Conservation (phyloP, 108 stramenopile genomes). For the Aurantiochytrium sp. region DNA sequence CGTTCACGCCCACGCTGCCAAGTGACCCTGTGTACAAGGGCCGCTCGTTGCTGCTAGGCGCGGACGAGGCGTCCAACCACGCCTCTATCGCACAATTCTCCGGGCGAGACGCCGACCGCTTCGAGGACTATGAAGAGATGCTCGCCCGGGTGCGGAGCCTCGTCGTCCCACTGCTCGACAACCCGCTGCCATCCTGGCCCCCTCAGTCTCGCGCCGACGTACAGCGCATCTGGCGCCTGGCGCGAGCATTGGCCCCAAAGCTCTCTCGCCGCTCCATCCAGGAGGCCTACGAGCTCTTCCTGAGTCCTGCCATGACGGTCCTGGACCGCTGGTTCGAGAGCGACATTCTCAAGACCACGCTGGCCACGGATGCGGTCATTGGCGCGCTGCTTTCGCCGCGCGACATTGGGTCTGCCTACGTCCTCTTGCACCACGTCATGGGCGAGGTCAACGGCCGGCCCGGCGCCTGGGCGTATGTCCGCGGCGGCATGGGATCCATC, state of each 20-base stretch:
- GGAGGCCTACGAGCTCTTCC: slow-evolving; percentile 40
- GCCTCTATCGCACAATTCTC: slow-evolving; percentile 41
- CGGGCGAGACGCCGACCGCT: slow-evolving; percentile 36
- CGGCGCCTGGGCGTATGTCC: slow-evolving; percentile 42
- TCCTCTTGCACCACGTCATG: slow-evolving; percentile 53
- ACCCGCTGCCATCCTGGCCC: neutral
- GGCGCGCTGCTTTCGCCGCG: slow-evolving; percentile 38
- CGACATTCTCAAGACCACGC: slow-evolving; percentile 48
- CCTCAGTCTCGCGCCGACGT: neutral
- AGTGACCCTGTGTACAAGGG: neutral
- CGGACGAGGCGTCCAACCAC: neutral
- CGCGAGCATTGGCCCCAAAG: neutral
- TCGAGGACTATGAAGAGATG: slow-evolving; percentile 33
- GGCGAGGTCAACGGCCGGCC: slow-evolving; percentile 36
- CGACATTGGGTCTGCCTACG: slow-evolving; percentile 45
- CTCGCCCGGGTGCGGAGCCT: slow-evolving; percentile 23
- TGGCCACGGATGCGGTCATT: slow-evolving; percentile 52
- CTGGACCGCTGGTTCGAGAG: slow-evolving; percentile 49
- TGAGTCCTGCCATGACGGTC: slow-evolving; percentile 37
- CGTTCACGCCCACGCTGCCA: slow-evolving; percentile 37
- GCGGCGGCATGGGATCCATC: slow-evolving; percentile 47
- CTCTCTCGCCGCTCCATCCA: neutral
- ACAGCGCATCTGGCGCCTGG: neutral
- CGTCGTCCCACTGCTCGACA: slow-evolving; percentile 39
- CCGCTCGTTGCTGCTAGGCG: slow-evolving; percentile 33